Conservation (phyloP, 2,329 filamentous ascomycete genomes). For the Exophiala bonariae region DNA sequence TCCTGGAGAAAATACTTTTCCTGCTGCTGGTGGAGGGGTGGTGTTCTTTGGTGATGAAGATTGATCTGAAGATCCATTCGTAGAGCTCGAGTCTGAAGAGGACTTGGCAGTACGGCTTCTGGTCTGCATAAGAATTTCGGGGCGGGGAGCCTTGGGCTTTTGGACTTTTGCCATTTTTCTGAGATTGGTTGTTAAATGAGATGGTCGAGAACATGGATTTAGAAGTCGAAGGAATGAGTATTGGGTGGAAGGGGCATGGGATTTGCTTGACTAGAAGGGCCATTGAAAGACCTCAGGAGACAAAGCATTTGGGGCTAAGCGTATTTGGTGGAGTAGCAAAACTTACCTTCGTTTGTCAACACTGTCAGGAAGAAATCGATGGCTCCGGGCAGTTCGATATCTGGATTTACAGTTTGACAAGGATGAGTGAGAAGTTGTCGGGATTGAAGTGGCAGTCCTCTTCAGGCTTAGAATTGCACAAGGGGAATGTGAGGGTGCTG, state of each 20-base stretch:
- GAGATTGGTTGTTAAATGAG: too few species aligned
- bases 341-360: conserved; percentile 3
- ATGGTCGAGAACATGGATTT: too few species aligned
- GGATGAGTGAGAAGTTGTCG: neutral
- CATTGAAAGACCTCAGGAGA: too few species aligned
- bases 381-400: neutral
- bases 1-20: too few species aligned
- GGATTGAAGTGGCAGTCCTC: neutral
- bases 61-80: neutral
- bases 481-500: neutral
- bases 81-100: conserved; percentile 2
- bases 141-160: too few species aligned
- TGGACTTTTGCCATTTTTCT: conserved; percentile 17
- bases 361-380: neutral
- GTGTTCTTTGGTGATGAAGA: conserved; percentile 2
- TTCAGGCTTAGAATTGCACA: neutral
- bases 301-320: neutral
- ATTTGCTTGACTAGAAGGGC: too few species aligned
- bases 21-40: too few species aligned
- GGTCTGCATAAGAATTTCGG: conserved; percentile 19
- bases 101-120: conserved; percentile 7
- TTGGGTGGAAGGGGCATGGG: too few species aligned
- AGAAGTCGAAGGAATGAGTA: too few species aligned
- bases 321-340: neutral
- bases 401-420: neutral